Conservation (phyloP, 1,284 basidiomycete species). For the Fomitopsis pinicola region DNA sequence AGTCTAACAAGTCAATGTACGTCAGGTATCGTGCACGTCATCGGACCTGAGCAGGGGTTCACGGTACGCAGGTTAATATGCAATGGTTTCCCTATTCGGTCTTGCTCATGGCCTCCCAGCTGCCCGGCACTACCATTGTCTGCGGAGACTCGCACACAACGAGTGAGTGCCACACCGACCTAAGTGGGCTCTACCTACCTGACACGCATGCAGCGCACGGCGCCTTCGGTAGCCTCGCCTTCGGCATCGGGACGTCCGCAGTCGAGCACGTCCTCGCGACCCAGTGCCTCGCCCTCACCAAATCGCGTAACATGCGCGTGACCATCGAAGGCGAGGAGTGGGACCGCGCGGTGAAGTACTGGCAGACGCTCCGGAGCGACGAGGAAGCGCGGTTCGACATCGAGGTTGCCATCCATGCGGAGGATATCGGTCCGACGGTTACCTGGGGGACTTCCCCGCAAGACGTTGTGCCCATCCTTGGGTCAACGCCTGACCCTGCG, state of each 20-base stretch:
- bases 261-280: conserved; percentile 97
- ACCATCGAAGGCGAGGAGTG: conserved; percentile 89
- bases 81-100: neutral
- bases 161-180: conserved; percentile 20
- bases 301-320: conserved; percentile 95
- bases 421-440: conserved; percentile 91
- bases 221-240: conserved; percentile 93
- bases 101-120: conserved; percentile 57
- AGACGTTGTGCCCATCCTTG: conserved; percentile 87
- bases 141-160: conserved; percentile 96
- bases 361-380: conserved; percentile 84
- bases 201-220: conserved; percentile 56
- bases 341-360: conserved; percentile 87
- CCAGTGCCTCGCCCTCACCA: conserved; percentile 88
- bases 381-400: conserved; percentile 88
- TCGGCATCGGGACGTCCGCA: conserved; percentile 96
- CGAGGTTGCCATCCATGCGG: conserved; percentile 81
- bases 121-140: conserved; percentile 82
- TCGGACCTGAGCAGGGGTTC: conserved; percentile 96
- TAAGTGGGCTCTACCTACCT: no score
- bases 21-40: conserved; percentile 86
- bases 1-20: no score
- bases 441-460: conserved; percentile 98
- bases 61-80: conserved; percentile 47
- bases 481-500: conserved; percentile 79